A percentile compares a stretch with the other conserved stretches of the same genome.
phyloP scores from a whole-genome alignment of 116 monocot genomes.

The Trichopus zeylanicus region DNA sequence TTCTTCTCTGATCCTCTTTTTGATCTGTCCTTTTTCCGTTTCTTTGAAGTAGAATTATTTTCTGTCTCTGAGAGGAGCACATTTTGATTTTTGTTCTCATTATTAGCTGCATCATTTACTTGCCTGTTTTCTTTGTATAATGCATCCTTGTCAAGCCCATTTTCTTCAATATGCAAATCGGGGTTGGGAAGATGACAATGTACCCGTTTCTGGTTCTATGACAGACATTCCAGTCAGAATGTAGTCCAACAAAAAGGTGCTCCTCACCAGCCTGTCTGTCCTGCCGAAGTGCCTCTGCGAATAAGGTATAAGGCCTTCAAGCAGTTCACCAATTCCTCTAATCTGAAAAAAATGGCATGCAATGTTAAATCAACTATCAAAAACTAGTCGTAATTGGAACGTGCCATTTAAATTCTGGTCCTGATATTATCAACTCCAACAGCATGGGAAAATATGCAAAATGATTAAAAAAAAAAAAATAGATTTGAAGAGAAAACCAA shows the following conservation, averaged over 20 bases:
- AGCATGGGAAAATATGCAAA: too few relatives aligned
- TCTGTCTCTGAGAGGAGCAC: neutral
- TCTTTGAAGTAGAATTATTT: slow-evolving; percentile 27
- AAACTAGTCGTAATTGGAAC: too few relatives aligned
- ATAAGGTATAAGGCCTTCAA: slow-evolving; percentile 93
- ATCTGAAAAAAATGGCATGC: slow-evolving; percentile 35
- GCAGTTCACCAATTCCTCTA: slow-evolving; percentile 77
- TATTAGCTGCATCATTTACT: neutral
- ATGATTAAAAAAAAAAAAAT: too few relatives aligned
- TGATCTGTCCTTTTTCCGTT: slow-evolving; percentile 48
- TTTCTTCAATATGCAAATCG: slow-evolving; percentile 1
- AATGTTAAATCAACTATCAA: too few relatives aligned
- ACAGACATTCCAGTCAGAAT: slow-evolving; percentile 63
- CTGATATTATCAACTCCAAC: too few relatives aligned
- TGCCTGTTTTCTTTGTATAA: slow-evolving; percentile 6
- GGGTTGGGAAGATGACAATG: slow-evolving; percentile 2
- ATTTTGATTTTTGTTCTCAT: neutral
- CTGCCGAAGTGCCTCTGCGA: slow-evolving; percentile 85
- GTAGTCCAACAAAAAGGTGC: slow-evolving; percentile 77
- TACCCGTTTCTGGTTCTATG: slow-evolving; percentile 44
- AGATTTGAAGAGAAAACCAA: too few relatives aligned
- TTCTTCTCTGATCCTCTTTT: slow-evolving; percentile 32
- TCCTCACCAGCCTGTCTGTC: slow-evolving; percentile 67
- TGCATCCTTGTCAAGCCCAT: neutral
- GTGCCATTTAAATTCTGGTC: too few relatives aligned